Percentiles rank a stretch among this genome's conserved stretches.
phyloP scores from a whole-genome alignment of 768 basidiomycete genomes.

The Amanita fuliginea region DNA sequence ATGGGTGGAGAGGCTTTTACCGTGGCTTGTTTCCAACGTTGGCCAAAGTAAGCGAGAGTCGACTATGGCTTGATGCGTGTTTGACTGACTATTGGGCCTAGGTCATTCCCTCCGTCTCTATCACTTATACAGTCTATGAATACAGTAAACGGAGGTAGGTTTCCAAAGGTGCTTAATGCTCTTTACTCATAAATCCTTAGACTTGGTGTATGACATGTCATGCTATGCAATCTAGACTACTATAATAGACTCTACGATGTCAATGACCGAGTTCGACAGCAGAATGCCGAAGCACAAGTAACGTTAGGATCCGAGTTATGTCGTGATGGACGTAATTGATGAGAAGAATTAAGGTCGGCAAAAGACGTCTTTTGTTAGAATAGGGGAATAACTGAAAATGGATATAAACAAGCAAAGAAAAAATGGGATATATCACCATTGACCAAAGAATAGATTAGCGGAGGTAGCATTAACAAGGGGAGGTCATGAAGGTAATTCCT shows the following conservation, averaged over 20 bases:
- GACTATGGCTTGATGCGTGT: not conserved
- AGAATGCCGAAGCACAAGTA: not conserved
- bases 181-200: slow-evolving; percentile 21
- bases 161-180: slow-evolving; percentile 1
- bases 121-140: slow-evolving; percentile 93
- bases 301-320: not conserved
- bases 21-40: slow-evolving; percentile 85
- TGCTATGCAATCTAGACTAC: slow-evolving; percentile 10
- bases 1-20: slow-evolving; percentile 94
- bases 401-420: not conserved
- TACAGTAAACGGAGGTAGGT: slow-evolving; percentile 70
- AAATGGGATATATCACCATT: not conserved
- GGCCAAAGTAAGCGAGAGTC: slow-evolving; percentile 54
- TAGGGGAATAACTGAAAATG: slow-evolving; percentile 2
- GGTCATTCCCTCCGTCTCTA: slow-evolving; percentile 95
- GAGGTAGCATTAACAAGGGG: not conserved
- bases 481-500: slow-evolving; percentile 26
- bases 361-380: not conserved
- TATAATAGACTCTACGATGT: slow-evolving; percentile 5
- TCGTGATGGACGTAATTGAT: slow-evolving; percentile 11
- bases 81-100: slow-evolving; percentile 19
- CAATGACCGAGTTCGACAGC: not conserved
- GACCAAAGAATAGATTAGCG: not conserved
- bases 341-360: slow-evolving; percentile 12
- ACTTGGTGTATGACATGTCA: slow-evolving; percentile 43